Percentiles rank a stretch among this genome's conserved stretches.
These are phyloP conservation scores for Pseudogymnoascus sp. DNA, from an alignment of 2,329 filamentous ascomycete genomes.

Conservation along the genomic window DNA sequence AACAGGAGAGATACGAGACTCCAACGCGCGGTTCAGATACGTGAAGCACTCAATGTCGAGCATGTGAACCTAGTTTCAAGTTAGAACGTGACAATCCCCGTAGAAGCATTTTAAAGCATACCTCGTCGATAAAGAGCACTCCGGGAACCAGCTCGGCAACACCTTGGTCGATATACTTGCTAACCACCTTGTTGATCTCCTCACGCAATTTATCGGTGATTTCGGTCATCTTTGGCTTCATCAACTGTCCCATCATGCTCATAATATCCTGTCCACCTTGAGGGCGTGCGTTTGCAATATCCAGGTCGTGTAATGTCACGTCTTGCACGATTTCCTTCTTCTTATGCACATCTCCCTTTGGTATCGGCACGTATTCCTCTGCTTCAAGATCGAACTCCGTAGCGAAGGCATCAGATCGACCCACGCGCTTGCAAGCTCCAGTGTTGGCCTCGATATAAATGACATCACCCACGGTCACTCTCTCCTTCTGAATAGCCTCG, in stretches of 20 bases:
- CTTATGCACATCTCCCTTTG: slow-evolving; percentile 98
- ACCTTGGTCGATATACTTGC: slow-evolving; percentile 97
- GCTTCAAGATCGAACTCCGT: slow-evolving; percentile 98
- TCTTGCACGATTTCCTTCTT: slow-evolving; percentile 99
- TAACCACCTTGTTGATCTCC: slow-evolving; percentile 99
- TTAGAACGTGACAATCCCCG: neutral
- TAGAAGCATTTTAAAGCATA: slow-evolving; percentile 35
- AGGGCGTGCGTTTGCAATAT: slow-evolving; percentile 89
- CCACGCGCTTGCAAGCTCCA: slow-evolving; percentile 93
- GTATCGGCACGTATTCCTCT: slow-evolving; percentile 97
- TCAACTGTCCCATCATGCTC: slow-evolving; percentile 99
- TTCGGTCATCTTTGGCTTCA: slow-evolving; percentile 99
- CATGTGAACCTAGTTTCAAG: slow-evolving; percentile 74
- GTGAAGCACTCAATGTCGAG: slow-evolving; percentile 99
- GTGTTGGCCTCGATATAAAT: slow-evolving; percentile 99
- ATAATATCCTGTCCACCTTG: slow-evolving; percentile 98
- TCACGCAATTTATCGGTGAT: slow-evolving; percentile 93
- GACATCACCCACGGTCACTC: slow-evolving; percentile 91
- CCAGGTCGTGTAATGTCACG: slow-evolving; percentile 91
- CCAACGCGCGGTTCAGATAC: slow-evolving; percentile 95
- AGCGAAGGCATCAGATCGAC: slow-evolving; percentile 90
- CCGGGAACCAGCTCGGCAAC: slow-evolving; percentile 97
- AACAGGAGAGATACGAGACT: slow-evolving; percentile 89
- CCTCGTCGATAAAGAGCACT: slow-evolving; percentile 97
- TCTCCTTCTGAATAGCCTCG: slow-evolving; percentile 97